Evolutionary conservation across 805 yeast genomes (phyloP).

Genomic region (Barnettozyma californica): DNA sequence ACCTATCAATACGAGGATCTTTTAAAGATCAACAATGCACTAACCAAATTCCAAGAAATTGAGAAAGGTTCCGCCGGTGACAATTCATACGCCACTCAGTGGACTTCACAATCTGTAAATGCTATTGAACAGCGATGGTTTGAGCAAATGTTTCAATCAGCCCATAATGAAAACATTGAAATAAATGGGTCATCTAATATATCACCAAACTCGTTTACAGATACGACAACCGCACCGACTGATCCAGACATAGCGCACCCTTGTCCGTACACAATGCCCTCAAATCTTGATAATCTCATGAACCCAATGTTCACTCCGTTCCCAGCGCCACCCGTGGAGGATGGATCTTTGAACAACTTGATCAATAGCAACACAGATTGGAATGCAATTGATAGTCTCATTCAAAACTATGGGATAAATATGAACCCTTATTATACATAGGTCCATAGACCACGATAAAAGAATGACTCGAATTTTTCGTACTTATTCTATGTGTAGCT

Average conservation of each 20-base stretch:
- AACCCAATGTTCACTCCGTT: not conserved
- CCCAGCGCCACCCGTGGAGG: not conserved
- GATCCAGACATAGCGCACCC: not conserved
- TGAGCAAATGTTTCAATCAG: not conserved
- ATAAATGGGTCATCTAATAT: not conserved
- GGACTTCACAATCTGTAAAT: slow-evolving; percentile 7
- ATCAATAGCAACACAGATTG: not conserved
- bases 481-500: too few relatives aligned
- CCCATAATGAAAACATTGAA: not conserved
- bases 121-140: slow-evolving; percentile 13
- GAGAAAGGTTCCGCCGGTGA: not conserved
- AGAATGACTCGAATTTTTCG: not conserved
- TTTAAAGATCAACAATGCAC: slow-evolving; percentile 3
- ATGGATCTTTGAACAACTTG: not conserved
- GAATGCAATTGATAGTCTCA: not conserved
- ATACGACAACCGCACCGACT: not conserved
- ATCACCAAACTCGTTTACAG: not conserved
- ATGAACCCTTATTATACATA: not conserved
- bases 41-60: slow-evolving; percentile 8
- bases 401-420: not conserved
- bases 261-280: not conserved
- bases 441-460: too few relatives aligned
- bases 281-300: not conserved
- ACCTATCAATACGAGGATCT: slow-evolving; percentile 11
- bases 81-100: slow-evolving; percentile 1